A percentile compares a stretch with the other conserved stretches of the same genome.
Conservation (phyloP, 306 rosid species). For the Glycyrrhiza uralensis region DNA sequence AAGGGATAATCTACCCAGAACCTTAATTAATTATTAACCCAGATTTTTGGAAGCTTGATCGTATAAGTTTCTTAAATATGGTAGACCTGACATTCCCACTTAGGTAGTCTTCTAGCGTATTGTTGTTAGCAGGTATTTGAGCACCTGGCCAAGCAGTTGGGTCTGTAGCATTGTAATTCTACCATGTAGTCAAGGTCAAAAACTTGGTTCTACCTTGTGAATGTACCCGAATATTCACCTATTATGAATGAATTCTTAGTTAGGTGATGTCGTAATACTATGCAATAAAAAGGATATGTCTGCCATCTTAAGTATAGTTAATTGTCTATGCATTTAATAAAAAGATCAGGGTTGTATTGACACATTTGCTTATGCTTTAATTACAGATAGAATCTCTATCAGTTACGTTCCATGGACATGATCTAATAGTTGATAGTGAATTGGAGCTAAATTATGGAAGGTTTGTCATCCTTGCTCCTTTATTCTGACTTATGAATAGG, state of each 20-base stretch:
- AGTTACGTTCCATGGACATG: slow-evolving; percentile 96
- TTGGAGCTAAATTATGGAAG: slow-evolving; percentile 98
- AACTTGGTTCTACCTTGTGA: slow-evolving; percentile 23
- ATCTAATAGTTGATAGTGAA: slow-evolving; percentile 86
- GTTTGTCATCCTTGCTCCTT: slow-evolving; percentile 34
- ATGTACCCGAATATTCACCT: slow-evolving; percentile 3
- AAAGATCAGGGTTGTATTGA: background rate
- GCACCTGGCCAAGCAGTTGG: slow-evolving; percentile 24
- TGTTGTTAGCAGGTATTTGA: slow-evolving; percentile 34
- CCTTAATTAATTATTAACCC: slow-evolving; percentile 2
- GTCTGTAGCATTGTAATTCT: slow-evolving; percentile 34
- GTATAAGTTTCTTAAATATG: background rate
- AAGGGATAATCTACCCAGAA: background rate
- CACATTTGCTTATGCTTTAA: background rate
- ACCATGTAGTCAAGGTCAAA: slow-evolving; percentile 22
- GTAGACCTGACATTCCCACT: slow-evolving; percentile 8
- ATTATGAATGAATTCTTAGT: background rate
- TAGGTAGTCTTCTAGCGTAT: slow-evolving; percentile 20
- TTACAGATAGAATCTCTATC: slow-evolving; percentile 91
- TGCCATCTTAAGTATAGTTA: background rate
- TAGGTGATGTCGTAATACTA: slow-evolving; percentile 10
- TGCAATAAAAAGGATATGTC: background rate
- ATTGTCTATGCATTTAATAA: background rate
- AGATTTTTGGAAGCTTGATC: background rate
- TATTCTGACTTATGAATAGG: background rate